Evolutionary conservation across 2,329 filamentous ascomycete genomes (phyloP).

Genomic region (Thelonectria blattea): DNA sequence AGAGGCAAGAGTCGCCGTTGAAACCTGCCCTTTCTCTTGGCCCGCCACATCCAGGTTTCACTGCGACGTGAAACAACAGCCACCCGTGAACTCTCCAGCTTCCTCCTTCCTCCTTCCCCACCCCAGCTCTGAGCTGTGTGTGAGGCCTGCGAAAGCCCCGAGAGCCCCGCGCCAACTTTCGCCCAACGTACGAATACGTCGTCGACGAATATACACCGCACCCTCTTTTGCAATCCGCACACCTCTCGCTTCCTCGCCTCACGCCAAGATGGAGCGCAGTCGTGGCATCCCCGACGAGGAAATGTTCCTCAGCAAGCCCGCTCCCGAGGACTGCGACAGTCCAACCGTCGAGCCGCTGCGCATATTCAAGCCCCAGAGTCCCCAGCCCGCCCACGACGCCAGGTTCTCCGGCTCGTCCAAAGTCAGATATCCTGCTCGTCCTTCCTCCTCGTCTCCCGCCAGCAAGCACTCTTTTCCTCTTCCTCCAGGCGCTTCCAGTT

Average conservation of each 20-base stretch:
- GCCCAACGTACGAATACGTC: conserved; percentile 1
- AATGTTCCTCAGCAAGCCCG: conserved; percentile 75
- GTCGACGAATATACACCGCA: too few relatives aligned
- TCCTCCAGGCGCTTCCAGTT: conserved; percentile 73
- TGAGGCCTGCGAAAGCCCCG: background rate
- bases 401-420: conserved; percentile 45
- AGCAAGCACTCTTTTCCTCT: conserved; percentile 66
- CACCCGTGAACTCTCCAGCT: background rate
- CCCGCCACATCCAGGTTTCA: background rate
- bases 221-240: background rate
- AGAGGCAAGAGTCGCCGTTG: conserved; percentile 5
- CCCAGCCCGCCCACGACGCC: conserved; percentile 57
- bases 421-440: conserved; percentile 59
- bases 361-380: conserved; percentile 80
- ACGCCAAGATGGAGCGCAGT: conserved; percentile 55
- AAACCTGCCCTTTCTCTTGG: conserved; percentile 8
- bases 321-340: conserved; percentile 65
- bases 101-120: background rate
- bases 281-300: conserved; percentile 78
- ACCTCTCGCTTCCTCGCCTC: conserved; percentile 7
- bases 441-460: conserved; percentile 48
- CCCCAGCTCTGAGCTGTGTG: background rate
- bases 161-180: conserved; percentile 7
- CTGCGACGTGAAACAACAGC: conserved; percentile 8
- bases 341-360: conserved; percentile 83